Base-by-base conservation (phyloP, 2,329 filamentous ascomycete genomes). In the Setomelanomma holmii region DNA sequence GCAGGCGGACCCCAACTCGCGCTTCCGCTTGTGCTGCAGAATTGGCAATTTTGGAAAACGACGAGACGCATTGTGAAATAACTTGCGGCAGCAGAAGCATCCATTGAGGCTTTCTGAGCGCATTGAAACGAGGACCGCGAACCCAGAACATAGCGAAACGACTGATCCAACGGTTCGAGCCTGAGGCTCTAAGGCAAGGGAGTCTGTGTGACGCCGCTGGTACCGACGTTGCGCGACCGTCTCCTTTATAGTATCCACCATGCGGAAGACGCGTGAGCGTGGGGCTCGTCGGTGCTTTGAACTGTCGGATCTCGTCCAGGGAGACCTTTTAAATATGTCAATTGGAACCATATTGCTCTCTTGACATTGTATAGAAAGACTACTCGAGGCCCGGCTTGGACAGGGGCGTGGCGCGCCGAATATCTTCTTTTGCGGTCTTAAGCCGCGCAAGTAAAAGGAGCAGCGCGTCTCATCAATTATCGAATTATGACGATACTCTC, bases 401-500 rank as follows among this genome's bases (percentile, higher is more conserved):
- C 58, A 46, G 49, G 53, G 56, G 48, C 53, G 57, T 47, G 42
- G 35, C 33, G 40, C 46, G 48, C 45, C 50, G 60, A 40, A 35
- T 30, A 40, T 45, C 52, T 41, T 48, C 46, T 41, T 56, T 58
- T 56, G 48, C 40, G 35, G 53, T 40, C 52, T 59, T 60, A 61
- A 55, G 48, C 45, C 51, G 61, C 45, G 46, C 52, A 58, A 46
- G 61, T 64, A 65, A 68, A 67, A 67, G 63, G 66, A 66, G 64
- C 43, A 59, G 53, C 47, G 60, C 52, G 41, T 55, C 40, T 58
- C 53, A 49, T 53, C 55, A 59, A 57, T 56, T 44, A 53, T 57
- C 48, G 14, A 53, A 64, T 63, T 51, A 70, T 69, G 67, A 69
- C 60, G 65, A 66, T 64, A 58, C 61, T 63, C 58, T 46, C 16